phyloP scores from a whole-genome alignment of 495 filamentous ascomycete genomes.

The Coniosporium apollinis region DNA sequence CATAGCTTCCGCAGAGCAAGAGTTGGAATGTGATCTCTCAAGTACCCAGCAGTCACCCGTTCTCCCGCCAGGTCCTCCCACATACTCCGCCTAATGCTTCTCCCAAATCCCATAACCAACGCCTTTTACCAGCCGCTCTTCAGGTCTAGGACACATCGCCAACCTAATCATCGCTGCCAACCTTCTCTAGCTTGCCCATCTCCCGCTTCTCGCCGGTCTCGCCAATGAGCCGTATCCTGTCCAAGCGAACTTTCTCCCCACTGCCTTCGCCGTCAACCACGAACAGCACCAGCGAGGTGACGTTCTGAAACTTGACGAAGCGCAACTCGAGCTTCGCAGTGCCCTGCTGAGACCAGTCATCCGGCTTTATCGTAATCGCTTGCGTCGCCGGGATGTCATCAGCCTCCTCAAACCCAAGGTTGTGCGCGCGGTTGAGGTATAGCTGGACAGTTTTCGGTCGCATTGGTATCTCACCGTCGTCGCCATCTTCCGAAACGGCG shows the following conservation, averaged over 20 bases:
- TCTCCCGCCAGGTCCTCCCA: no score
- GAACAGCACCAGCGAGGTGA: constrained; percentile 72
- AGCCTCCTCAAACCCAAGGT: constrained; percentile 89
- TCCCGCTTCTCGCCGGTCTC: constrained; percentile 87
- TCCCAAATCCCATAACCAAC: no score
- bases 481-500: constrained; percentile 22
- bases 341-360: constrained; percentile 68
- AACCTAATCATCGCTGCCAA: no score
- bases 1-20: no score
- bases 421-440: constrained; percentile 72
- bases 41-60: no score
- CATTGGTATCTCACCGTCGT: constrained; percentile 56
- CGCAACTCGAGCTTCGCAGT: constrained; percentile 72
- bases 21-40: no score
- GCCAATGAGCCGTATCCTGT: constrained; percentile 72
- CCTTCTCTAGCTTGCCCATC: constrained; percentile 90
- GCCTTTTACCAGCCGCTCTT: no score
- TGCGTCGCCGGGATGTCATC: constrained; percentile 71
- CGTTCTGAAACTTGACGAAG: constrained; percentile 95
- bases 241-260: constrained; percentile 71
- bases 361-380: constrained; percentile 47
- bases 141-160: no score
- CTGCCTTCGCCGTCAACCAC: constrained; percentile 77
- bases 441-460: constrained; percentile 72
- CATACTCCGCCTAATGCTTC: no score